Conservation (phyloP, 2,329 filamentous ascomycete genomes). For the Fusarium brachygibbosum region DNA sequence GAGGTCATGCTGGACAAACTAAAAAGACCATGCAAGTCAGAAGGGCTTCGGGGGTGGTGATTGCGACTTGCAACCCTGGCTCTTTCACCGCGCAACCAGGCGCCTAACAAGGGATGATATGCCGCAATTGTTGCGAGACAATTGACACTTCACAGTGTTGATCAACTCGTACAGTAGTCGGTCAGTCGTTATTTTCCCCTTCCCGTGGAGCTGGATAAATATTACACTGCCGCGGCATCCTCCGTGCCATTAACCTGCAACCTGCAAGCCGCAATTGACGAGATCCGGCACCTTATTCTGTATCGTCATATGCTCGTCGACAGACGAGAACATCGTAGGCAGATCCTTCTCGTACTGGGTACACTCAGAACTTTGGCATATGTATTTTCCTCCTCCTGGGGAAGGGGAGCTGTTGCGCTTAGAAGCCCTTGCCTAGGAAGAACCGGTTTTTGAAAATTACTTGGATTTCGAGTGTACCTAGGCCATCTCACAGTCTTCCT, state of each 20-base stretch:
- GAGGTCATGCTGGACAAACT: constrained; percentile 35
- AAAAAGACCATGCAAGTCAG: constrained; percentile 48
- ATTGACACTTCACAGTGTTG: constrained; percentile 33
- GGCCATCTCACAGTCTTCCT: neutral
- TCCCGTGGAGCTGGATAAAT: constrained; percentile 25
- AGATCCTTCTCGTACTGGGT: constrained; percentile 11
- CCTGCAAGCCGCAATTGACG: constrained; percentile 11
- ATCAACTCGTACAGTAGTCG: neutral
- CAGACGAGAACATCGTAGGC: constrained; percentile 18
- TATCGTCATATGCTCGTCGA: constrained; percentile 30
- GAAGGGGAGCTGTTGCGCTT: neutral
- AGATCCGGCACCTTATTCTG: constrained; percentile 26
- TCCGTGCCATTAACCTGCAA: constrained; percentile 4
- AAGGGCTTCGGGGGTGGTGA: constrained; percentile 41
- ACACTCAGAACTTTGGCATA: neutral
- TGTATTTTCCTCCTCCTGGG: neutral
- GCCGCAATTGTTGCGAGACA: constrained; percentile 46
- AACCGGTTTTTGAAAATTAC: neutral
- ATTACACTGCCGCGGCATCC: constrained; percentile 38
- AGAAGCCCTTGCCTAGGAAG: neutral
- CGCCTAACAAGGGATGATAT: constrained; percentile 39
- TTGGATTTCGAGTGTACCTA: neutral
- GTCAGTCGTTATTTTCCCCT: neutral
- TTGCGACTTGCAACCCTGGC: constrained; percentile 14
- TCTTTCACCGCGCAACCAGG: constrained; percentile 12